phyloP scores from a whole-genome alignment of 116 monocot genomes.

The Iris pallida region DNA sequence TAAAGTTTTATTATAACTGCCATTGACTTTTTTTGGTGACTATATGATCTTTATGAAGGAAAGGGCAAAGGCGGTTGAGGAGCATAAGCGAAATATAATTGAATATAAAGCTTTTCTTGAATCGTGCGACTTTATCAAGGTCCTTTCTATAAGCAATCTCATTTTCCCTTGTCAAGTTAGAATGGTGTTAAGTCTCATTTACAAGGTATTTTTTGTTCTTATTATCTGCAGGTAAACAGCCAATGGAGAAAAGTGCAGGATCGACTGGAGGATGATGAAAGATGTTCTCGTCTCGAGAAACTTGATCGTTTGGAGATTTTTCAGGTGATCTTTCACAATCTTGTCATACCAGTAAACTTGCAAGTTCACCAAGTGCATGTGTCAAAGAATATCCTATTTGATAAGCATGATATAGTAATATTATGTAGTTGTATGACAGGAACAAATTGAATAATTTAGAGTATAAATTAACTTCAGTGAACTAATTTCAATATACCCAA shows the following conservation, averaged over 20 bases:
- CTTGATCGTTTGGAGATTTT: constrained; percentile 90
- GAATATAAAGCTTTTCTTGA: constrained; percentile 87
- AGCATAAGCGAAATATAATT: constrained; percentile 60
- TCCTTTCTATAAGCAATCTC: constrained; percentile 2
- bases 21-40: constrained; percentile 4
- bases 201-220: not conserved
- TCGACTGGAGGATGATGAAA: constrained; percentile 92
- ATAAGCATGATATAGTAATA: too few relatives aligned
- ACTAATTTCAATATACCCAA: too few relatives aligned
- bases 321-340: constrained; percentile 42
- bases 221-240: constrained; percentile 46
- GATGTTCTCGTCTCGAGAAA: constrained; percentile 89
- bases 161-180: not conserved
- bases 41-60: constrained; percentile 43
- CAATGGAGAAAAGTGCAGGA: constrained; percentile 97
- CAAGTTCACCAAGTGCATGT: too few relatives aligned
- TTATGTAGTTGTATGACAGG: too few relatives aligned
- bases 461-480: too few relatives aligned
- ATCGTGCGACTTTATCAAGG: constrained; percentile 95
- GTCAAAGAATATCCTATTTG: too few relatives aligned
- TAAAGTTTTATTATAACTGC: too few relatives aligned
- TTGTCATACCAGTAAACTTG: constrained; percentile 1
- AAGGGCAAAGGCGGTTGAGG: constrained; percentile 77
- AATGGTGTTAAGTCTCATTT: not conserved
- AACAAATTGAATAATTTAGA: too few relatives aligned